phyloP scores from a whole-genome alignment of 176 grass and related monocot genomes.

The Oryza meridionalis region DNA sequence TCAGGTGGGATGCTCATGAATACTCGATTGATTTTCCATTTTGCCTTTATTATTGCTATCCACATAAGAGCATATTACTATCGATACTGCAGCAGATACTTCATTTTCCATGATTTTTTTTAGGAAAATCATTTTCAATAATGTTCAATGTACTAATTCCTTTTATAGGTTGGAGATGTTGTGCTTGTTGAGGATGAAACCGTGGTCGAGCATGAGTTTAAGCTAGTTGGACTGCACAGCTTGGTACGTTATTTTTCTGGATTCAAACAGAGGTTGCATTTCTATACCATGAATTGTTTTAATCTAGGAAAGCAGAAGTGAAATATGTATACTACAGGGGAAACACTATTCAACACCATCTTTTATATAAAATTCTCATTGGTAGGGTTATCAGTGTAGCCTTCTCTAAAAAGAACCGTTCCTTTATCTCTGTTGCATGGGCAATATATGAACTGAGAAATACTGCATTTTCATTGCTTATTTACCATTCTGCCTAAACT shows the following conservation, averaged over 20 bases:
- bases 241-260: constrained; percentile 59
- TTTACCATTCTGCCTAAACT: constrained; percentile 31
- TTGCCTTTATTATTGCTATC: constrained; percentile 30
- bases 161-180: constrained; percentile 93
- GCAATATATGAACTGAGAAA: background rate
- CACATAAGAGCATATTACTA: constrained; percentile 22
- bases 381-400: background rate
- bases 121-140: background rate
- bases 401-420: background rate
- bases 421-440: constrained; percentile 2
- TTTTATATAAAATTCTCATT: constrained; percentile 20
- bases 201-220: constrained; percentile 80
- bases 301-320: constrained; percentile 1
- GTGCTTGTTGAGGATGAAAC: constrained; percentile 90
- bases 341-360: background rate
- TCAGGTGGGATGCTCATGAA: constrained; percentile 53
- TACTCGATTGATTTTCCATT: background rate
- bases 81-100: background rate
- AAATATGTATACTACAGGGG: background rate
- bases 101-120: background rate
- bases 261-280: background rate
- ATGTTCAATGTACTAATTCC: constrained; percentile 14
- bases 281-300: constrained; percentile 4
- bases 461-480: background rate
- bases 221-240: constrained; percentile 65